Percentiles rank a stretch among this genome's conserved stretches.
Conservation (phyloP, 2,329 filamentous ascomycete genomes). For the Nannizzia gypsea region DNA sequence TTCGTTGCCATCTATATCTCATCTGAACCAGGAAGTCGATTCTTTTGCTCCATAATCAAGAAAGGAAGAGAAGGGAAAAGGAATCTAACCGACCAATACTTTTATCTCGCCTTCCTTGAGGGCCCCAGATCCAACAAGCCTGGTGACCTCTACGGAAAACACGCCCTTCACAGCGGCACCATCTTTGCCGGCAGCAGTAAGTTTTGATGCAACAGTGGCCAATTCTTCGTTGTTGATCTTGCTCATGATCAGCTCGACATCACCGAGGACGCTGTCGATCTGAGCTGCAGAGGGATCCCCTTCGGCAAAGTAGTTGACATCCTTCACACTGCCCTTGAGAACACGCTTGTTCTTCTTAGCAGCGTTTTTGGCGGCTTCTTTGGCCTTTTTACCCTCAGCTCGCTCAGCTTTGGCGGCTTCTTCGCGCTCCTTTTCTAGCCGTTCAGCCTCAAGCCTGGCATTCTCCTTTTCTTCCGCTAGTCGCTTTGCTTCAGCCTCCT, state of each 20-base stretch:
- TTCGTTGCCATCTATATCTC: not conserved
- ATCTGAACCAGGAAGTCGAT: not conserved
- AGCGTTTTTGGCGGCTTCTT: conserved; percentile 96
- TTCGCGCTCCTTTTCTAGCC: conserved; percentile 70
- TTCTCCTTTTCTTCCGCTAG: conserved; percentile 72
- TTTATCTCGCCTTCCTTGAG: conserved; percentile 74
- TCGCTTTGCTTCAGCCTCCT: conserved; percentile 82
- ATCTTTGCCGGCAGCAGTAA: conserved; percentile 64
- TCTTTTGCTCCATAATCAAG: not conserved
- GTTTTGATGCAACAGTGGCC: conserved; percentile 66
- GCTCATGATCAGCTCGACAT: conserved; percentile 74
- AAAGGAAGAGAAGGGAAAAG: not conserved
- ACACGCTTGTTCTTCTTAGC: conserved; percentile 99
- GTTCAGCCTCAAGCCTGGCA: conserved; percentile 72
- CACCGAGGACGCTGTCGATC: conserved; percentile 71
- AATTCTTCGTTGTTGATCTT: conserved; percentile 90
- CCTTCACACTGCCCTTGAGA: conserved; percentile 85
- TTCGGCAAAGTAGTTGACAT: conserved; percentile 85
- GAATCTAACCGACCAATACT: conserved; percentile 24
- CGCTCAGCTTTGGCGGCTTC: conserved; percentile 73
- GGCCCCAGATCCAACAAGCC: conserved; percentile 70
- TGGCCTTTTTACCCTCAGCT: conserved; percentile 83
- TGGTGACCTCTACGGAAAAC: conserved; percentile 66
- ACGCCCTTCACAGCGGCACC: conserved; percentile 73
- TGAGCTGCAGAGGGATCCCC: conserved; percentile 61